Evolutionary conservation across 805 yeast genomes (phyloP), one percentile per base, ranked within the genome.

Genomic region (Yarrowia yakushimensis): DNA sequence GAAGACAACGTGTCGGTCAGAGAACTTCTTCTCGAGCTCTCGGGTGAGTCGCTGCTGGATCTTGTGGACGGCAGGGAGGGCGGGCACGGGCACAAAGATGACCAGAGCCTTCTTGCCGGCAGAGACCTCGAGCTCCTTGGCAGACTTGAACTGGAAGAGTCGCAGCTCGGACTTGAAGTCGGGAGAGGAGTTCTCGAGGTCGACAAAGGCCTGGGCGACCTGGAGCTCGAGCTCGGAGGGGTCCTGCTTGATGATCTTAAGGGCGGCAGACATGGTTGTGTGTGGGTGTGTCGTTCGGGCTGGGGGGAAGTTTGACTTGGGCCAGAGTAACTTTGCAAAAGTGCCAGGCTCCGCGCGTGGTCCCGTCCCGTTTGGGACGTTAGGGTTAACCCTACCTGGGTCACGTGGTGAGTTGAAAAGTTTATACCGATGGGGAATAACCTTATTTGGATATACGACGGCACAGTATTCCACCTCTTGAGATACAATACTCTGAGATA

Each of bases 21-120:
- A 96, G 92, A 93, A 94, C 85, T 94, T 93, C 96, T 93, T 93
- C 85, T 93, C 99, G 80, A 93, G 88, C 85, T 93, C 99, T 84
- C 98, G 93, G 84, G 97, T 90, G 79, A 93, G 87, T 83, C 80
- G 76, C 68, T 72, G 76, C 86, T 93, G 99, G 76, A 93, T 96
- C 84, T 87, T 90, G 90, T 92, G 97, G 75, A 90, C 96, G 82
- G 88, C 89, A 87, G 90, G 96, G 93, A 90, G 90, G 72, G 87
- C 86, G 81, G 98, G 97, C 73, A 88, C 96, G 80, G 99, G 99
- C 74, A 93, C 97, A 77, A 94, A 93, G 82, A 94, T 82, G 79
- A 92, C 97, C 79, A 94, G 86, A 74, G 97, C 98, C 84, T 90
- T 90, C 87, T 93, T 93, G 84, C 97, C 97, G 80, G 96, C 97